These are phyloP conservation scores for Arabis hirsuta DNA, from an alignment of 345 rosid species.

Conservation along the genomic window DNA sequence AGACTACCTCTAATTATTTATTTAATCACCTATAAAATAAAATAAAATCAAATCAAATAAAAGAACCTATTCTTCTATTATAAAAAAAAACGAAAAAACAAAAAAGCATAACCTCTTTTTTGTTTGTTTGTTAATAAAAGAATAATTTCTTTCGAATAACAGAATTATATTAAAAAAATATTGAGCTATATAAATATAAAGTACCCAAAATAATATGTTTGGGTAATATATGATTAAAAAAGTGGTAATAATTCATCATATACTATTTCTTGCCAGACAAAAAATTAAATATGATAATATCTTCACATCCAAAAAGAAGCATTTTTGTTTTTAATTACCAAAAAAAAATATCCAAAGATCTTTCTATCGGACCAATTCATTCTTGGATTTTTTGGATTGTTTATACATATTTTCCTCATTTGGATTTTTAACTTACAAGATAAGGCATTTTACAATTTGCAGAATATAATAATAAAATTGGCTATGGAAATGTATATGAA, in stretches of 20 bases:
- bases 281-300: neutral
- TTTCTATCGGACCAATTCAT: constrained; percentile 34
- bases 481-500: neutral
- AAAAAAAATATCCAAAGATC: neutral
- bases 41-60: neutral
- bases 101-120: neutral
- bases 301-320: neutral
- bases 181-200: constrained; percentile 13
- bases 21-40: neutral
- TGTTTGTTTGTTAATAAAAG: too few species aligned
- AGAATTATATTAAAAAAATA: neutral
- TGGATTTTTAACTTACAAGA: constrained; percentile 17
- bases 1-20: neutral
- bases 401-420: neutral
- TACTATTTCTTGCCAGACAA: constrained; percentile 14
- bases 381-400: constrained; percentile 20
- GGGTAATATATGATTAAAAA: neutral
- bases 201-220: neutral
- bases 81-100: too few species aligned
- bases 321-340: neutral
- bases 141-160: constrained; percentile 1
- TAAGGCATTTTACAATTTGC: constrained; percentile 27
- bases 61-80: constrained; percentile 24
- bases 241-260: neutral
- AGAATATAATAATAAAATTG: neutral